Evolutionary conservation across 179 eudicot genomes (phyloP), one percentile per base, ranked within the genome.

Genomic region (Sideroxylon spinosum): DNA sequence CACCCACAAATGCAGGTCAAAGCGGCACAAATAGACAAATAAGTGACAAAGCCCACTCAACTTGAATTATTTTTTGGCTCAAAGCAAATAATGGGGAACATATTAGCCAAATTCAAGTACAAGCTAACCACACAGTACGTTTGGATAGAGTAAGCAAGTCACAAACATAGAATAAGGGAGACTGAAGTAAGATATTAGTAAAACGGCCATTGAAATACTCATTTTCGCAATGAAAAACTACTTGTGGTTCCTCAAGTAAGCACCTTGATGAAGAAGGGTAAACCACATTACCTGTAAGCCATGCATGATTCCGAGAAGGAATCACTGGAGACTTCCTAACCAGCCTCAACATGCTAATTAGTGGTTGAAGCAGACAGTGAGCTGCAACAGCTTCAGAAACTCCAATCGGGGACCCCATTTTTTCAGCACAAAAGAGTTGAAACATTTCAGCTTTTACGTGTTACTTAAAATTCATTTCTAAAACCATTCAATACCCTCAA

Each of bases 321-420:
- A 93, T 81, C 8, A 87, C 76, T 7, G 89, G 84, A 62, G 86
- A 81, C 74, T 88, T 92, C 60, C 76, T 83, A 76, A 87, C 71
- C 68, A 91, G 68, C 79, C 88, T 90, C n/a, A 78, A 79, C 44
- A 77, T 67, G 80, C 88, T 84, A 22, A 95, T 79, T 9, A 91
- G 60, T 76, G 93, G 74, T 78, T 93, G 98, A 72, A 93, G 86
- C 76, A 93, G 68, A 7, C 90, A 91, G 76, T 95, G 89, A 76
- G 87, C 95, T 25, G 79, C 86, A 20, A 85, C 97, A 8, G 93
- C 93, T 22, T 85, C 90, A 13, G 95, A 87, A 20, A 95, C 89
- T 76, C 91, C 98, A 13, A 90, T 97, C 65, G 93, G 80, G 75
- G 89, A 95, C 89, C 89, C 98, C 93, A 83, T 70, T 79, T 74